A percentile compares a stretch with the other conserved stretches of the same genome.
phyloP scores from a whole-genome alignment of 352 stramenopile species.

The Phytophthora lateralis region DNA sequence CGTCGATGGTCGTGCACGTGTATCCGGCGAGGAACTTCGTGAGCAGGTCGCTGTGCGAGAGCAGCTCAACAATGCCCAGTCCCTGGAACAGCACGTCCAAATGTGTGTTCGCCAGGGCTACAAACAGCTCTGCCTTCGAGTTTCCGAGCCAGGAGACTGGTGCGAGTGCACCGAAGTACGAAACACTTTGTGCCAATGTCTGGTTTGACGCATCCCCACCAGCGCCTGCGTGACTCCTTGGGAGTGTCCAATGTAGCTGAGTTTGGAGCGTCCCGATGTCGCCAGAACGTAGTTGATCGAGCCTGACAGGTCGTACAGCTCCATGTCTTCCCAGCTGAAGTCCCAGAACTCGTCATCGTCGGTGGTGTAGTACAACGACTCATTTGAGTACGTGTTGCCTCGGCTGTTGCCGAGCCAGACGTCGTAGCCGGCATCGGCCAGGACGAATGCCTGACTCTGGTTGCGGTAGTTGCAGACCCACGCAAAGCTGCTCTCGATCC shows the following conservation, averaged over 20 bases:
- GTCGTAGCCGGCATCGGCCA: slow-evolving; percentile 57
- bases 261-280: slow-evolving; percentile 29
- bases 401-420: slow-evolving; percentile 69
- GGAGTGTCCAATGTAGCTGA: slow-evolving; percentile 64
- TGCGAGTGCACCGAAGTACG: slow-evolving; percentile 54
- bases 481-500: slow-evolving; percentile 55
- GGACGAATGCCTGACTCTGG: slow-evolving; percentile 57
- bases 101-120: slow-evolving; percentile 33
- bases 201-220: slow-evolving; percentile 51
- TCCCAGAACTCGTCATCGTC: slow-evolving; percentile 50
- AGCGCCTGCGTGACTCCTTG: slow-evolving; percentile 57
- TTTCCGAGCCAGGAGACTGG: slow-evolving; percentile 41
- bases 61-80: slow-evolving; percentile 43
- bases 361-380: slow-evolving; percentile 42
- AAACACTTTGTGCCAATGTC: slow-evolving; percentile 49
- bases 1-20: slow-evolving; percentile 41
- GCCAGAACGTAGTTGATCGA: slow-evolving; percentile 49
- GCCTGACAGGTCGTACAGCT: slow-evolving; percentile 46
- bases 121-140: slow-evolving; percentile 41
- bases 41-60: slow-evolving; percentile 40
- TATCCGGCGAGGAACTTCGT: slow-evolving; percentile 42
- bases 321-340: slow-evolving; percentile 61
- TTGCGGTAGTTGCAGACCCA: slow-evolving; percentile 57
- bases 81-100: slow-evolving; percentile 42
- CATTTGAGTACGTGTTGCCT: slow-evolving; percentile 55